phyloP scores from a whole-genome alignment of 2,329 filamentous ascomycete genomes.

The Cercospora beticola region DNA sequence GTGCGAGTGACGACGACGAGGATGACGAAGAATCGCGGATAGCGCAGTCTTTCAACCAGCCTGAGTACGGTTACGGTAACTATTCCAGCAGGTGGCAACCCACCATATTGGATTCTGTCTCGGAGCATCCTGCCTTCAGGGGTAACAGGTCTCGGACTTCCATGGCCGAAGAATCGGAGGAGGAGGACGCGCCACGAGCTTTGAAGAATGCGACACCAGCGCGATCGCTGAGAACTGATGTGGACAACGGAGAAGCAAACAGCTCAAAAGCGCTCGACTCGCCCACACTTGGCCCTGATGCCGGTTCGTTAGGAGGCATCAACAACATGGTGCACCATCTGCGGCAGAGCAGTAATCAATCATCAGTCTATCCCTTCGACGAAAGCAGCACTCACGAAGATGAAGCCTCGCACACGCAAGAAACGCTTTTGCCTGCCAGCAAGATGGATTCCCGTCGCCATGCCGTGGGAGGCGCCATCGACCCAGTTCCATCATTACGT shows the following conservation, averaged over 20 bases:
- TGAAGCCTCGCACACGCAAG: constrained; percentile 28
- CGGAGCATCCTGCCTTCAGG: constrained; percentile 39
- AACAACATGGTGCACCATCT: constrained; percentile 67
- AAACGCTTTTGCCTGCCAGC: constrained; percentile 24
- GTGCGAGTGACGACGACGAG: constrained; percentile 43
- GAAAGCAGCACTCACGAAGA: constrained; percentile 47
- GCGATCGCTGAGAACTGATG: constrained; percentile 22
- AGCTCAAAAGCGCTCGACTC: constrained; percentile 57
- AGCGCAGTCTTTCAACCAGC: constrained; percentile 22
- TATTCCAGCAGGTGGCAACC: constrained; percentile 35
- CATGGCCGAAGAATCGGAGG: constrained; percentile 34
- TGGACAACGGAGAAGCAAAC: constrained; percentile 23
- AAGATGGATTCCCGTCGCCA: constrained; percentile 23
- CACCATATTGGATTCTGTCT: constrained; percentile 36
- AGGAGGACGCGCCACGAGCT: constrained; percentile 25
- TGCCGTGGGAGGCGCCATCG: constrained; percentile 8
- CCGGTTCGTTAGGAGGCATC: constrained; percentile 55
- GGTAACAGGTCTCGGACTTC: constrained; percentile 27
- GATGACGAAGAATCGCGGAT: constrained; percentile 30
- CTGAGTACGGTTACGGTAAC: constrained; percentile 30
- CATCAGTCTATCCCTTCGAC: constrained; percentile 64
- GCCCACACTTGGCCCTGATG: constrained; percentile 70
- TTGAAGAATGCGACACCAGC: constrained; percentile 21
- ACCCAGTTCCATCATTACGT: constrained; percentile 28
- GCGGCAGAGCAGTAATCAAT: constrained; percentile 75